phyloP scores from a whole-genome alignment of 2,329 filamentous ascomycete genomes.

The Berkeleyomyces rouxiae region DNA sequence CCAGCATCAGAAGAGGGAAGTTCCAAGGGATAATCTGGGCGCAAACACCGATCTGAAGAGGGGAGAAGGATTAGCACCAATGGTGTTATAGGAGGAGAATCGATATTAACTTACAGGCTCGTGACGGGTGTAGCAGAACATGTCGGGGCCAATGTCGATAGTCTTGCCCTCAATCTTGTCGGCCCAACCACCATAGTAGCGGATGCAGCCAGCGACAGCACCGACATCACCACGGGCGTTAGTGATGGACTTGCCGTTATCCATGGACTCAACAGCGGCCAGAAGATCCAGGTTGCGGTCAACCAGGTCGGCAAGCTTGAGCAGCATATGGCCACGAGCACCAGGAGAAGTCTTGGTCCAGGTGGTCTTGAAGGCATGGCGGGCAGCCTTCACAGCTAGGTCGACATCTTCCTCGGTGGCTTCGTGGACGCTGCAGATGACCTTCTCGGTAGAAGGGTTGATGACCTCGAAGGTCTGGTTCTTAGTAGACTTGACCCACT shows the following conservation, averaged over 20 bases:
- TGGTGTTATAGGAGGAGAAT: not conserved
- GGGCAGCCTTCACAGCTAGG: conserved; percentile 30
- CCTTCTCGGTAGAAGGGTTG: conserved; percentile 17
- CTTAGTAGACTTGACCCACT: conserved; percentile 42
- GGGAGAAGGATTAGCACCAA: conserved; percentile 15
- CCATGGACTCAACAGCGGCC: conserved; percentile 27
- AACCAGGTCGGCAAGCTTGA: conserved; percentile 30
- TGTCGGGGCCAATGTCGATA: conserved; percentile 25
- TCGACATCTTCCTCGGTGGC: conserved; percentile 32
- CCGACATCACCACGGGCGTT: conserved; percentile 23
- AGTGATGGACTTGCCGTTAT: conserved; percentile 28
- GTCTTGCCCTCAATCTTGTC: conserved; percentile 27
- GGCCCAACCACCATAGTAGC: conserved; percentile 28
- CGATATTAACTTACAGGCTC: conserved; percentile 23
- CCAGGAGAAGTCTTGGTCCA: conserved; percentile 27
- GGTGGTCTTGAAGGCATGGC: conserved; percentile 28
- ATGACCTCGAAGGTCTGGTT: conserved; percentile 15
- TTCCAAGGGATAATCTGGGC: conserved; percentile 46
- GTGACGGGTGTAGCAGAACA: conserved; percentile 29
- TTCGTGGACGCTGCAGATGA: conserved; percentile 24
- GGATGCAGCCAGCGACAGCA: conserved; percentile 23
- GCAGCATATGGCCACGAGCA: conserved; percentile 26
- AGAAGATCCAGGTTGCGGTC: conserved; percentile 26
- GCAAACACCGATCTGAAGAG: conserved; percentile 26
- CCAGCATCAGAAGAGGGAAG: conserved; percentile 29